Conservation (phyloP, 2,329 filamentous ascomycete species). For the Trichocomaceae sp. region DNA sequence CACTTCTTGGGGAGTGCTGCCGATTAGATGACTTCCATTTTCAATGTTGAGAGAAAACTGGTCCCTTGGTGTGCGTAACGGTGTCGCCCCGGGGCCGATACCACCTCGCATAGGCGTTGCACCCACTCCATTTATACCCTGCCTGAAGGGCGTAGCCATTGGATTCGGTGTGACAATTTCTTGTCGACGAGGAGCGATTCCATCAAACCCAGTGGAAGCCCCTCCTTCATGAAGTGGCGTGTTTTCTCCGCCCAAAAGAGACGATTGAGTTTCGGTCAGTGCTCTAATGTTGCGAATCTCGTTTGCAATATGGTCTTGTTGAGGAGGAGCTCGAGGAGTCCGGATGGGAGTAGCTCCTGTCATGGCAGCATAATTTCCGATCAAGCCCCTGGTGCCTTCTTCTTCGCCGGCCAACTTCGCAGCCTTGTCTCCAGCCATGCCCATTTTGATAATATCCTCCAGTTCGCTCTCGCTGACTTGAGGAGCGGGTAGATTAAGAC, state of each 20-base stretch:
- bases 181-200: slow-evolving; percentile 72
- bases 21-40: slow-evolving; percentile 58
- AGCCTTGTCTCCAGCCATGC: slow-evolving; percentile 83
- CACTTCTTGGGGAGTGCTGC: slow-evolving; percentile 70
- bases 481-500: slow-evolving; percentile 75
- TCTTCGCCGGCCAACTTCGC: slow-evolving; percentile 67
- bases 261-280: slow-evolving; percentile 88
- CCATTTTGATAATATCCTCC: slow-evolving; percentile 98
- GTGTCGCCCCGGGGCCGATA: slow-evolving; percentile 66
- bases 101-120: slow-evolving; percentile 58
- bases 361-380: slow-evolving; percentile 78
- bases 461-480: slow-evolving; percentile 90
- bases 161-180: slow-evolving; percentile 89
- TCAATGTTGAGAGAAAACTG: slow-evolving; percentile 75
- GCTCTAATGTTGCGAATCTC: slow-evolving; percentile 92
- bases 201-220: slow-evolving; percentile 80
- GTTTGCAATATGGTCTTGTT: slow-evolving; percentile 93
- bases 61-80: slow-evolving; percentile 81
- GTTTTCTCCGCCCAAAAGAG: slow-evolving; percentile 87
- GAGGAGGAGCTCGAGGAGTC: slow-evolving; percentile 81
- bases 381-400: slow-evolving; percentile 72
- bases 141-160: slow-evolving; percentile 78
- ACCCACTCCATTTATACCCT: slow-evolving; percentile 54
- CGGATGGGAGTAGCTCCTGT: slow-evolving; percentile 80
- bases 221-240: slow-evolving; percentile 76